Evolutionary conservation across 139 green algal species (phyloP).

Genomic region (Axilococcus clingmanii): DNA sequence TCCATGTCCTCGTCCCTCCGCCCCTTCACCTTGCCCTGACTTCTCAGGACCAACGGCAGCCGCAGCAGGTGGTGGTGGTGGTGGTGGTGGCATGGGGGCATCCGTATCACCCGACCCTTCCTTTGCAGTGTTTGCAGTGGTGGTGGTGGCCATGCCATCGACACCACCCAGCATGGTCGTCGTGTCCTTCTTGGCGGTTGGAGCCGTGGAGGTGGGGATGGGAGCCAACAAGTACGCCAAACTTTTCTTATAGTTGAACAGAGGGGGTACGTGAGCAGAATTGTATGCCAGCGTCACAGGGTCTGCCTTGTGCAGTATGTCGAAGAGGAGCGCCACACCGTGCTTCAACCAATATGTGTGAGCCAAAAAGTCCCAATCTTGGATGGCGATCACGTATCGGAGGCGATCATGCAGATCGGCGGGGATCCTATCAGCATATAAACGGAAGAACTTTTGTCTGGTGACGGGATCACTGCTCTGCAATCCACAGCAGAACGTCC

Average conservation of each 20-base stretch:
- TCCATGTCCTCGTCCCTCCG: neutral
- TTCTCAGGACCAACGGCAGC: no score
- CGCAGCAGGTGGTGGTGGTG: neutral
- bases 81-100: no score
- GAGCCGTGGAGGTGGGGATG: neutral
- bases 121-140: neutral
- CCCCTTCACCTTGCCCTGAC: neutral
- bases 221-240: neutral
- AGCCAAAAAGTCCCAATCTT: constrained; percentile 87
- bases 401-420: constrained; percentile 76
- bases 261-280: constrained; percentile 52
- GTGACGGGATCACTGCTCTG: constrained; percentile 48
- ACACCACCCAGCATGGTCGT: neutral
- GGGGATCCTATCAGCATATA: constrained; percentile 73
- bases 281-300: constrained; percentile 85
- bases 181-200: neutral
- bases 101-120: neutral
- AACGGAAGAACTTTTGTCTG: constrained; percentile 73
- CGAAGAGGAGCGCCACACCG: constrained; percentile 84
- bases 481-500: constrained; percentile 78
- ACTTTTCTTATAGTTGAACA: constrained; percentile 15
- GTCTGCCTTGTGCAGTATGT: constrained; percentile 70
- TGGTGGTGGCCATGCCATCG: neutral
- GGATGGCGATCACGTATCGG: constrained; percentile 77
- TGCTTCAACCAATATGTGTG: constrained; percentile 94